Conservation (phyloP, 2,329 filamentous ascomycete genomes). For the Cordyceps javanica region DNA sequence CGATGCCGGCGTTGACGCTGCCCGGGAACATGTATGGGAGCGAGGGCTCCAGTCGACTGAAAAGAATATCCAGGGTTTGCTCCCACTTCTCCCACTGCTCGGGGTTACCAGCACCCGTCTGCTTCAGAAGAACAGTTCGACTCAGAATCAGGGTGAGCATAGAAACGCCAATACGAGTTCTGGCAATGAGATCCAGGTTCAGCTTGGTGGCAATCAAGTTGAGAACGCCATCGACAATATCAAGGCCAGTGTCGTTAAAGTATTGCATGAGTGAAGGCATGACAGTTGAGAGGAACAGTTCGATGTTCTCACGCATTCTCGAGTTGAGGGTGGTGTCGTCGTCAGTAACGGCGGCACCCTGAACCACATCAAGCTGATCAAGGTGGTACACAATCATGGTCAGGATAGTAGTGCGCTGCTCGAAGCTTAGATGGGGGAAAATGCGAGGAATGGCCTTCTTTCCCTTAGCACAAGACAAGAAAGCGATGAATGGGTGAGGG, state of each 20-base stretch:
- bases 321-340: slow-evolving; percentile 68
- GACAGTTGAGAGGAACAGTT: slow-evolving; percentile 80
- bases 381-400: slow-evolving; percentile 95
- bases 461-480: slow-evolving; percentile 89
- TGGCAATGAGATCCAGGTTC: slow-evolving; percentile 77
- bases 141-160: slow-evolving; percentile 93
- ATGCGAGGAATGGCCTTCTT: slow-evolving; percentile 94
- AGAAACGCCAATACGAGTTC: slow-evolving; percentile 80
- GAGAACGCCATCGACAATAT: slow-evolving; percentile 85
- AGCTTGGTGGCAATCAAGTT: slow-evolving; percentile 78
- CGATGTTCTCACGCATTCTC: slow-evolving; percentile 81
- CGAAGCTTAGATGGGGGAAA: slow-evolving; percentile 85
- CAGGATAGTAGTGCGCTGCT: slow-evolving; percentile 89
- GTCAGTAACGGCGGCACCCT: slow-evolving; percentile 66
- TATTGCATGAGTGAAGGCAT: slow-evolving; percentile 87
- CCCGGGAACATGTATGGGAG: slow-evolving; percentile 85
- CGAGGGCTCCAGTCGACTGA: slow-evolving; percentile 78
- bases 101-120: slow-evolving; percentile 63
- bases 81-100: slow-evolving; percentile 79
- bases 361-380: slow-evolving; percentile 85
- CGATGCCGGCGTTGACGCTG: slow-evolving; percentile 82
- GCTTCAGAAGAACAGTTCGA: slow-evolving; percentile 87
- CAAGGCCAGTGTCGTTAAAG: slow-evolving; percentile 82
- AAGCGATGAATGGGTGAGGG: slow-evolving; percentile 89
- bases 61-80: slow-evolving; percentile 75